These are phyloP conservation scores for Dryadomyces quercivorus DNA, from an alignment of 2,329 filamentous ascomycete species.

Conservation along the genomic window DNA sequence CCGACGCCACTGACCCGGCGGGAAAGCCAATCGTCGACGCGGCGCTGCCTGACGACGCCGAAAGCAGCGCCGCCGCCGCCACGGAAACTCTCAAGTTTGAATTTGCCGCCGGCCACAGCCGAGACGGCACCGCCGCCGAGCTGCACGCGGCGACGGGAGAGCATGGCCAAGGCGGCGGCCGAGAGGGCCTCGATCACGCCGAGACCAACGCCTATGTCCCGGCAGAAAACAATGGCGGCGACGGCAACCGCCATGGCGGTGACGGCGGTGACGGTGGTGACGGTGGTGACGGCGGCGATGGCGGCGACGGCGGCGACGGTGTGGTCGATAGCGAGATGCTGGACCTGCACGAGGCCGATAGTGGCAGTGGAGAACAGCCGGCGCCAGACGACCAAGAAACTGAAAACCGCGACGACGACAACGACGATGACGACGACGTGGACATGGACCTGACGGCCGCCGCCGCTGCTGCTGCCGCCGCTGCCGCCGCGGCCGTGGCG, in stretches of 20 bases:
- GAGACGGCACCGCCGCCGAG: too few species aligned
- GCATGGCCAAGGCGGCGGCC: not conserved
- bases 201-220: too few species aligned
- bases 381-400: not conserved
- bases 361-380: not conserved
- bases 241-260: not conserved
- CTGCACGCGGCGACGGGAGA: not conserved
- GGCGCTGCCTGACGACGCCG: conserved; percentile 4
- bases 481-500: conserved; percentile 5
- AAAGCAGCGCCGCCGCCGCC: not conserved
- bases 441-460: conserved; percentile 3
- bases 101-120: not conserved
- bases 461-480: conserved; percentile 4
- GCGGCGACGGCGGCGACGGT: not conserved
- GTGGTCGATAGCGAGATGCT: conserved; percentile 10
- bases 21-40: too few species aligned
- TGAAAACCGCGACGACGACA: not conserved
- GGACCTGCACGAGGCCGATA: not conserved
- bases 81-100: not conserved
- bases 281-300: not conserved
- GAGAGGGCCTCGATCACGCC: not conserved
- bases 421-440: not conserved
- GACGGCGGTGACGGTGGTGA: not conserved
- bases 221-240: not conserved
- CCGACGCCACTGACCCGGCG: too few species aligned